Evolutionary conservation across 148 eudicot species (phyloP).

Genomic region (Rhododendron ovatum): DNA sequence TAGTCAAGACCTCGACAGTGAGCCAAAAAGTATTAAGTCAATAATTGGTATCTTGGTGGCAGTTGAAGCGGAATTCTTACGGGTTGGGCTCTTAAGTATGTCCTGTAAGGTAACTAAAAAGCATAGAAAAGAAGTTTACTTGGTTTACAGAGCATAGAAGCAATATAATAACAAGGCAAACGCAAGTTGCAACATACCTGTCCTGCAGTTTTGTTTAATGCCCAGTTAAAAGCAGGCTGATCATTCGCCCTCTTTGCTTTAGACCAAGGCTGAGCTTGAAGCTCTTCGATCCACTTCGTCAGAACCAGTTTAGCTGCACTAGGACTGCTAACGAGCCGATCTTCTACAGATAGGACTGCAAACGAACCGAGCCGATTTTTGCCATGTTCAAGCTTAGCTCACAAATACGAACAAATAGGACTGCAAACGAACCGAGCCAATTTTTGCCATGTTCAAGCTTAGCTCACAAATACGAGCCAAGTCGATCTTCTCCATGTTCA

Average conservation of each 20-base stretch:
- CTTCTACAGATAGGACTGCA: too few relatives aligned
- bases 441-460: too few relatives aligned
- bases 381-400: too few relatives aligned
- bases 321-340: neutral
- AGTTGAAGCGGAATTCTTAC: neutral
- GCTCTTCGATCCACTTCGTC: slow-evolving; percentile 93
- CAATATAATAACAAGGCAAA: neutral
- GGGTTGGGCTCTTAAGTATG: neutral
- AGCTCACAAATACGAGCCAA: too few relatives aligned
- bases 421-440: too few relatives aligned
- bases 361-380: too few relatives aligned
- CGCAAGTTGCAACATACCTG: slow-evolving; percentile 40
- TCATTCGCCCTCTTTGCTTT: slow-evolving; percentile 80
- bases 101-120: neutral
- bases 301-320: slow-evolving; percentile 77
- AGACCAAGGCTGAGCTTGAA: slow-evolving; percentile 87
- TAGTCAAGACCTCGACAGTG: neutral
- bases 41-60: neutral
- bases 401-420: too few relatives aligned
- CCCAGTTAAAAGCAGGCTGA: slow-evolving; percentile 98
- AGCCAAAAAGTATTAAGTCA: neutral
- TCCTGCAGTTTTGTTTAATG: slow-evolving; percentile 69
- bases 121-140: neutral
- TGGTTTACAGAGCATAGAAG: neutral
- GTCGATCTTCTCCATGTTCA: too few relatives aligned